Conservation (phyloP, 805 yeast genomes). For the Wickerhamiella qilinensis region DNA sequence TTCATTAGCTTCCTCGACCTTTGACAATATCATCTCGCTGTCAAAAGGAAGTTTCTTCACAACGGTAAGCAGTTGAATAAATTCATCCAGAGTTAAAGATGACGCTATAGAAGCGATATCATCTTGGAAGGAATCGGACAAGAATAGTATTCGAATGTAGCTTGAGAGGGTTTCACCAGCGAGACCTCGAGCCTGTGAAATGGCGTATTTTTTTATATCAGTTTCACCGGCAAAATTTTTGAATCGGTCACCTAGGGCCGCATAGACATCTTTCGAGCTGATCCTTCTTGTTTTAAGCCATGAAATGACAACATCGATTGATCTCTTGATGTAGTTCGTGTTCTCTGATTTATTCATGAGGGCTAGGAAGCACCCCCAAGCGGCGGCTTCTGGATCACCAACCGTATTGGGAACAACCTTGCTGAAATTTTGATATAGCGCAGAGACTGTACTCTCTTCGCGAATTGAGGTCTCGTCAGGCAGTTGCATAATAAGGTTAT, state of each 20-base stretch:
- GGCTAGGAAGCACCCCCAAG: constrained; percentile 16
- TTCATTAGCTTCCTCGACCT: neutral
- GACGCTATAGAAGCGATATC: neutral
- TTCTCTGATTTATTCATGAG: no score
- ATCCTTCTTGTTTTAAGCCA: no score
- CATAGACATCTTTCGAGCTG: no score
- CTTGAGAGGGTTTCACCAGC: neutral
- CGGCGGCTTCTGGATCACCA: constrained; percentile 10
- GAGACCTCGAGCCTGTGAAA: neutral
- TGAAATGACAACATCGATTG: no score
- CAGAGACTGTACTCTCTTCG: neutral
- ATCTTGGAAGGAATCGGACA: neutral
- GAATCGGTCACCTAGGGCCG: neutral
- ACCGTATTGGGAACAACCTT: constrained; percentile 5
- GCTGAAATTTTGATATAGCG: constrained; percentile 7
- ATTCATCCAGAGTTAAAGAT: neutral
- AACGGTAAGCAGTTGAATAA: neutral
- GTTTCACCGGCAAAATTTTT: neutral
- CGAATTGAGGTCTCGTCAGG: neutral
- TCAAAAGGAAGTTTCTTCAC: neutral
- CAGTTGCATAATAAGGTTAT: constrained; percentile 6
- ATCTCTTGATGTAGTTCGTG: no score
- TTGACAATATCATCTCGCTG: neutral
- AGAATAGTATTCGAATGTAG: neutral
- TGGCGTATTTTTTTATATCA: neutral